Evolutionary conservation across 2,329 filamentous ascomycete species (phyloP), one percentile per base, ranked within the genome.

Genomic region (Alternaria conjuncta): DNA sequence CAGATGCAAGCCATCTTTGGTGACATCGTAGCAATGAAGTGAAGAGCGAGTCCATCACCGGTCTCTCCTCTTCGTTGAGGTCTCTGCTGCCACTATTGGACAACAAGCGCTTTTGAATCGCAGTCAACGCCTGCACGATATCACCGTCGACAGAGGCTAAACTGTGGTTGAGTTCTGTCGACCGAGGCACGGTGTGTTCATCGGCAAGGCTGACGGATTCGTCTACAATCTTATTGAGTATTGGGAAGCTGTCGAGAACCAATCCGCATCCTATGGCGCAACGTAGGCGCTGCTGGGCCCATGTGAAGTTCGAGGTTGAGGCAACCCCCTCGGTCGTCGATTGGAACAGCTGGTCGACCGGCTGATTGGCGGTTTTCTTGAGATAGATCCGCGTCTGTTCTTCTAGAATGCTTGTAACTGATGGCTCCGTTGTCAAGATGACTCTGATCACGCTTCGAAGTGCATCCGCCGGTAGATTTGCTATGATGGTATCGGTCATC

Each of bases 401-500:
- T 41, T 41, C 36, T 5, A 41, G n/a, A 1, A 41, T 3, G n/a
- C n/a, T 41, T 41, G 36, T 41, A 6, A 11, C 36, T 41, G 36
- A 41, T 18, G 36, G 36, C n/a, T 41, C 36, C 36, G 36, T 41
- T 18, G 36, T 41, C 36, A 41, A 18, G 36, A 41, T 47, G 61
- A 71, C 71, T 59, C 81, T 71, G 56, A 83, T 68, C 6, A 84
- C 73, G 7, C 75, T 73, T 4, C 82, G 79, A 15, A 84, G 65
- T 6, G 77, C 81, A n/a, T 82, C 80, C 1, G 73, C 66, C 1
- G 81, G 75, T 23, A 84, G 64, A 49, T 81, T 84, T n/a, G 78
- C 80, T 56, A 84, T 81, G 60, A 84, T 78, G 5, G 79, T 82
- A 60, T 84, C 82, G 3, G 79, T 81, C 82, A 84, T 84, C 78